These are phyloP conservation scores for Kodamaea jinghongensis DNA, from an alignment of 805 yeast species.

Conservation along the genomic window DNA sequence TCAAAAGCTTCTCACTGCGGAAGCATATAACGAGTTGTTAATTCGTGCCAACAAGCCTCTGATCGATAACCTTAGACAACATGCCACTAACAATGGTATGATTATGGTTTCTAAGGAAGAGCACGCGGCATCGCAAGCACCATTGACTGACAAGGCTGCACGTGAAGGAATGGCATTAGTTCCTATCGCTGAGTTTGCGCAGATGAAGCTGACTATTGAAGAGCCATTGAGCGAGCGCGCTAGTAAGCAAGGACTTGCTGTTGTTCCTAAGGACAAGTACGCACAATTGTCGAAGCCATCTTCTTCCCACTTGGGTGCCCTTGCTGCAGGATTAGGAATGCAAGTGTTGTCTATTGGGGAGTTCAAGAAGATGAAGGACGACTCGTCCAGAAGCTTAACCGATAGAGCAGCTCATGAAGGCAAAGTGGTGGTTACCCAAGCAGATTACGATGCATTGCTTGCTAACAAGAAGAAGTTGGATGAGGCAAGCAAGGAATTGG, in stretches of 20 bases:
- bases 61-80: constrained; percentile 17
- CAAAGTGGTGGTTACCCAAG: constrained; percentile 20
- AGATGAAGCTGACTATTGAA: constrained; percentile 14
- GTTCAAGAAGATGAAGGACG: constrained; percentile 6
- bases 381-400: constrained; percentile 2
- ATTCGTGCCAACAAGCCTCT: constrained; percentile 17
- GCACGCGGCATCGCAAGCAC: constrained; percentile 11
- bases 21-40: constrained; percentile 21
- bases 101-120: constrained; percentile 24
- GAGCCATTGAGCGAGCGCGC: constrained; percentile 17
- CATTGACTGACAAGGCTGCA: constrained; percentile 6
- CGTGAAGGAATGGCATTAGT: constrained; percentile 12
- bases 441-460: constrained; percentile 14
- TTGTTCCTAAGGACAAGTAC: constrained; percentile 12
- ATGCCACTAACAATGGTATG: constrained; percentile 29
- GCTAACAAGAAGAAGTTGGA: constrained; percentile 2
- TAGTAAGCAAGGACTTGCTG: constrained; percentile 14
- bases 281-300: constrained; percentile 8
- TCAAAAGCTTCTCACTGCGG: constrained; percentile 19
- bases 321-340: constrained; percentile 5
- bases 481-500: constrained; percentile 2
- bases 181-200: constrained; percentile 10
- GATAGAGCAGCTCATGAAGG: constrained; percentile 26
- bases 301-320: background rate
- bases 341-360: constrained; percentile 2